These are phyloP conservation scores for Darksidea phi DNA, from an alignment of 495 filamentous ascomycete species.

Conservation along the genomic window DNA sequence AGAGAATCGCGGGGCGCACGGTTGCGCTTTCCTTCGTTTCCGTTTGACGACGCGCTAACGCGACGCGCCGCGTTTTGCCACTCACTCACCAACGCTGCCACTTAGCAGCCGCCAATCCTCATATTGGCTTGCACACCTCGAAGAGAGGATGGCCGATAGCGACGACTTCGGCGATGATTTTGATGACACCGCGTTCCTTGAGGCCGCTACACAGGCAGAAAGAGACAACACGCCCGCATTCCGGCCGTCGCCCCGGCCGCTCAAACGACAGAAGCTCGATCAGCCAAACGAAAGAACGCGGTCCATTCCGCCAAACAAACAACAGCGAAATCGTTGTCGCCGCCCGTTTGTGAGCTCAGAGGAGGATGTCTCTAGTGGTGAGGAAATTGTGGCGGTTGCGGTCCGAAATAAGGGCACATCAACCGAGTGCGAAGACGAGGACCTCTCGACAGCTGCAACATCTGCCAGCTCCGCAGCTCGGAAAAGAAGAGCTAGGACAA, in stretches of 20 bases:
- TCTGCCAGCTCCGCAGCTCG: slow-evolving; percentile 10
- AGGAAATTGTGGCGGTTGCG: not conserved
- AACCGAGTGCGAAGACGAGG: not conserved
- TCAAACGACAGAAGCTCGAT: slow-evolving; percentile 27
- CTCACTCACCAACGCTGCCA: not conserved
- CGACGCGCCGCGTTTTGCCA: not conserved
- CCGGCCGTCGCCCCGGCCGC: slow-evolving; percentile 24
- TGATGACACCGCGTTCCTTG: slow-evolving; percentile 40
- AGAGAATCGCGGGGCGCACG: not conserved
- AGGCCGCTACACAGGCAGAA: slow-evolving; percentile 41
- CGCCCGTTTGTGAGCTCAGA: slow-evolving; percentile 2
- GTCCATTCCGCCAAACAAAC: slow-evolving; percentile 20
- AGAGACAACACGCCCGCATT: slow-evolving; percentile 25
- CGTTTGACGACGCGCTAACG: not conserved
- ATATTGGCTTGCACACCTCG: not conserved
- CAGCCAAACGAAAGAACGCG: slow-evolving; percentile 16
- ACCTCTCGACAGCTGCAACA: slow-evolving; percentile 9
- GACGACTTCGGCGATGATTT: slow-evolving; percentile 40
- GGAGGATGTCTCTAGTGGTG: not conserved
- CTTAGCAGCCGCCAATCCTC: not conserved
- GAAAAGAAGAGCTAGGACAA: not conserved
- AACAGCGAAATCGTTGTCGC: not conserved
- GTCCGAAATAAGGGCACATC: not conserved
- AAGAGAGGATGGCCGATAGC: slow-evolving; percentile 35
- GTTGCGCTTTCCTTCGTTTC: not conserved